These are phyloP conservation scores for Aspergillus novoparasiticus DNA, from an alignment of 2,329 filamentous ascomycete genomes.

Conservation along the genomic window DNA sequence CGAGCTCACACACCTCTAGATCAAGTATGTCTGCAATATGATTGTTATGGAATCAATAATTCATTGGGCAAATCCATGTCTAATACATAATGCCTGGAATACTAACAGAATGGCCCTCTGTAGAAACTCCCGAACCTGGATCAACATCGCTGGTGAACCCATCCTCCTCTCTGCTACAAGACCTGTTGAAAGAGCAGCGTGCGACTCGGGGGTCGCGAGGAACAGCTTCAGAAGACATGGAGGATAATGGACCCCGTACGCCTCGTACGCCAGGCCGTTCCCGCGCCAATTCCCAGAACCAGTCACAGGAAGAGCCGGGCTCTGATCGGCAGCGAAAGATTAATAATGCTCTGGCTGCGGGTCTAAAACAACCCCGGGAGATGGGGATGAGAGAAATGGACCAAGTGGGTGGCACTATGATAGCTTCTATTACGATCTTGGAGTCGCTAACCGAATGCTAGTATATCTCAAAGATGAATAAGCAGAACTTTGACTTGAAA, in stretches of 20 bases:
- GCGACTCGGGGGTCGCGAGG: slow-evolving; percentile 38
- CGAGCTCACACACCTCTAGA: not conserved
- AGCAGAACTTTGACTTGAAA: slow-evolving; percentile 48
- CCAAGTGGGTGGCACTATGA: slow-evolving; percentile 32
- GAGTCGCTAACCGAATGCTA: slow-evolving; percentile 20
- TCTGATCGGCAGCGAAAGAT: slow-evolving; percentile 40
- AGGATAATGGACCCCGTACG: slow-evolving; percentile 27
- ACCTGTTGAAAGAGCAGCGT: slow-evolving; percentile 45
- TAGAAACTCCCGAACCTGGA: slow-evolving; percentile 34
- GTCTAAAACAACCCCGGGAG: slow-evolving; percentile 39
- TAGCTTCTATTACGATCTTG: not conserved
- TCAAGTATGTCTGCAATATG: slow-evolving; percentile 7
- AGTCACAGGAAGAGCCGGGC: slow-evolving; percentile 34
- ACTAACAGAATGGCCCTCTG: slow-evolving; percentile 12
- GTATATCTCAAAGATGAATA: slow-evolving; percentile 49
- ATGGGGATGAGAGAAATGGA: slow-evolving; percentile 49
- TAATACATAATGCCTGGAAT: not conserved
- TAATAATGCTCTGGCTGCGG: slow-evolving; percentile 31
- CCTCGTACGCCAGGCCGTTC: slow-evolving; percentile 29
- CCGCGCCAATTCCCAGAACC: slow-evolving; percentile 22
- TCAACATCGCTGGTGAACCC: slow-evolving; percentile 41
- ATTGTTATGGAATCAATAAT: not conserved
- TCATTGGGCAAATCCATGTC: not conserved
- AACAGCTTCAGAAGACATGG: slow-evolving; percentile 25
- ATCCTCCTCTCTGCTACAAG: slow-evolving; percentile 42